These are phyloP conservation scores for Solanum sitiens DNA, from an alignment of 257 asterid species.

Conservation along the genomic window DNA sequence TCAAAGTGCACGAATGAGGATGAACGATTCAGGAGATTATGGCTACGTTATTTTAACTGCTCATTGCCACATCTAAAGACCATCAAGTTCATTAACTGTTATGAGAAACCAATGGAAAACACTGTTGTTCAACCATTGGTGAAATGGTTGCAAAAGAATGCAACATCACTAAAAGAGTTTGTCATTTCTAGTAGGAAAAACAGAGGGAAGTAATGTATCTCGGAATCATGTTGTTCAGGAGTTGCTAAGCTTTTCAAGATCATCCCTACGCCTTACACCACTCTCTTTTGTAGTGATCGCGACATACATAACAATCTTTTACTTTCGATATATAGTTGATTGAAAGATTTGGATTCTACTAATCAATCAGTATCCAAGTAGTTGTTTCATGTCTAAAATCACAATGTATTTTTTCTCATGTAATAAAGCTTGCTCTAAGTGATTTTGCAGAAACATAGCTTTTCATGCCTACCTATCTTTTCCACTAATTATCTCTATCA, in stretches of 20 bases:
- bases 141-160: background rate
- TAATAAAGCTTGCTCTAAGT: background rate
- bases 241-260: background rate
- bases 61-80: background rate
- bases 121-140: background rate
- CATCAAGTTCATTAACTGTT: background rate
- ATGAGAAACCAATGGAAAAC: background rate
- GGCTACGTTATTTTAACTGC: background rate
- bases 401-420: background rate
- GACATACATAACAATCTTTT: background rate
- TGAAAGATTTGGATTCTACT: background rate
- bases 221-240: background rate
- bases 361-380: background rate
- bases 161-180: background rate
- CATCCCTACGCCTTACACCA: background rate
- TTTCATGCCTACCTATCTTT: no score
- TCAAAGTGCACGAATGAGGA: background rate
- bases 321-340: background rate
- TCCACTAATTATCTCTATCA: background rate
- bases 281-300: background rate
- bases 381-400: background rate
- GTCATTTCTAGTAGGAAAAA: background rate
- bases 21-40: background rate
- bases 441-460: background rate
- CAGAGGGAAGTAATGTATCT: background rate